Conservation (phyloP, 768 basidiomycete species). For the Leucosporidium yakuticum region DNA sequence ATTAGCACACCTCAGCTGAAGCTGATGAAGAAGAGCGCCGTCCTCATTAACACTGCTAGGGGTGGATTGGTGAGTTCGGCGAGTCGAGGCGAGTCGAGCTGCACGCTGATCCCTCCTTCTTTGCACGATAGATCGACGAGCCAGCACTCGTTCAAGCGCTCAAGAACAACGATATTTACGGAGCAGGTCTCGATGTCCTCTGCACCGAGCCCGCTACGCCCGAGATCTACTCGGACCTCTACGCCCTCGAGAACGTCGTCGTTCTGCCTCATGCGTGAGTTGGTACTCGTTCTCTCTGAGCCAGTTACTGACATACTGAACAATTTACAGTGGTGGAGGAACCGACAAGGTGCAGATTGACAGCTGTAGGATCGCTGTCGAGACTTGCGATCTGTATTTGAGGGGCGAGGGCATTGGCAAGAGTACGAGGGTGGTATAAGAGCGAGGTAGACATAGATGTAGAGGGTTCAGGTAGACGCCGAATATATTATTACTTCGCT, state of each 20-base stretch:
- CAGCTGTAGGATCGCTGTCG: constrained; percentile 1
- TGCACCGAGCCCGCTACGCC: constrained; percentile 58
- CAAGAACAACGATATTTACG: constrained; percentile 51
- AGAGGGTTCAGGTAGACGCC: no score
- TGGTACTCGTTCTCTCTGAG: not conserved
- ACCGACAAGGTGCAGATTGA: constrained; percentile 10
- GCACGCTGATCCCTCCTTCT: not conserved
- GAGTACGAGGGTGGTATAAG: constrained; percentile 8
- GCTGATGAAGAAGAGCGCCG: constrained; percentile 55
- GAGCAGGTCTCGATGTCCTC: constrained; percentile 61
- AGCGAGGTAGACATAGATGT: not conserved
- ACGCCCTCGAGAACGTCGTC: constrained; percentile 17
- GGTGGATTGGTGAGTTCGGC: constrained; percentile 53
- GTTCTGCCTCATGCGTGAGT: constrained; percentile 17
- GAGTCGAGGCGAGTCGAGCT: no score
- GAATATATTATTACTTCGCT: no score
- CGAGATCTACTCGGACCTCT: constrained; percentile 37
- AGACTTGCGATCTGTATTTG: constrained; percentile 1
- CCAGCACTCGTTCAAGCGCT: constrained; percentile 51
- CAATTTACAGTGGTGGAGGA: constrained; percentile 3
- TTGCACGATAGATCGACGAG: constrained; percentile 47
- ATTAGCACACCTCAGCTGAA: constrained; percentile 51
- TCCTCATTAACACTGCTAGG: constrained; percentile 61
- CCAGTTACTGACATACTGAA: not conserved
- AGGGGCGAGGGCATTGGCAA: constrained; percentile 2